Base-by-base conservation (phyloP, 78 protist species). In the Pelomyxa schiedti region DNA sequence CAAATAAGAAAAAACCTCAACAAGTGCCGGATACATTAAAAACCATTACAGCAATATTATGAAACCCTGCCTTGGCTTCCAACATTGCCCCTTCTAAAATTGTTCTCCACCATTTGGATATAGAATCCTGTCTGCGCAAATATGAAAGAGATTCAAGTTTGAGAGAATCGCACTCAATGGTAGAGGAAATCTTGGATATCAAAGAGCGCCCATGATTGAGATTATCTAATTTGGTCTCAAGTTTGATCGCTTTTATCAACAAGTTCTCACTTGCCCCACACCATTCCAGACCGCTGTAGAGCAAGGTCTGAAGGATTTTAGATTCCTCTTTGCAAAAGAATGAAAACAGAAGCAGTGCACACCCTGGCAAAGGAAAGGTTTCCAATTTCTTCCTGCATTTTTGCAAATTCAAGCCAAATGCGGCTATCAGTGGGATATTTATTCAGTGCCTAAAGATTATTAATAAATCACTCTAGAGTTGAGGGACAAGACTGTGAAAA, bases 391-490 rank as follows among this genome's bases (percentile, higher is more conserved):
- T 88, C 92, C 52, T 91, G 90, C 90, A 91, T 82, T 72, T 91
- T 91, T 41, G 95, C 92, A 70, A 81, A 77, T 74, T 91, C 95
- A 35, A 87, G 72, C 95, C 95, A 91, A n/a, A n/a, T n/a, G n/a
- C n/a, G n/a, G n/a, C n/a, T n/a, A n/a, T n/a, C n/a, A n/a, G n/a
- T n/a, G n/a, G n/a, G n/a, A n/a, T n/a, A n/a, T n/a, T n/a, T n/a
- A n/a, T n/a, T n/a, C n/a, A n/a, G n/a, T n/a, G n/a, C n/a, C n/a
- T n/a, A n/a, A n/a, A n/a, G n/a, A n/a, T n/a, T n/a, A n/a, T n/a
- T n/a, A n/a, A n/a, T n/a, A n/a, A n/a, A n/a, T n/a, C n/a, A n/a
- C n/a, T n/a, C n/a, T n/a, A n/a, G n/a, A n/a, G n/a, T n/a, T n/a
- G n/a, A n/a, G n/a, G n/a, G n/a, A n/a, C n/a, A n/a, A n/a, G n/a